A percentile compares a stretch with the other conserved stretches of the same genome.
These are phyloP conservation scores for Pseudogymnoascus sp. DNA, from an alignment of 2,329 filamentous ascomycete genomes.

Conservation along the genomic window DNA sequence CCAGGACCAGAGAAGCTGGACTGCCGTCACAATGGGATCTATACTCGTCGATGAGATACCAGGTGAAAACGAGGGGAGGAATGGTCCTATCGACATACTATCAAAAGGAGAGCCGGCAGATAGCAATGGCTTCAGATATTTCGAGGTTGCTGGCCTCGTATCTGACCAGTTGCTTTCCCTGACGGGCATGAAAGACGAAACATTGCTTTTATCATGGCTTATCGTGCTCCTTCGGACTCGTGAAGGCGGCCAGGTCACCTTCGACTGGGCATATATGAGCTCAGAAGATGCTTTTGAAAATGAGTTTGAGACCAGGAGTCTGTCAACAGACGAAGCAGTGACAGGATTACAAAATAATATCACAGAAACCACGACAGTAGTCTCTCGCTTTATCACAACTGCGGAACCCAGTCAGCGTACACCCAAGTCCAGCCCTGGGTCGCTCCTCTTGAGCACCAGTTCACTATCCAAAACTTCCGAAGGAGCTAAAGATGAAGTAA, in stretches of 20 bases:
- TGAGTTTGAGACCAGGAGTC: conserved; percentile 15
- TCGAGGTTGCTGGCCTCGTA: conserved; percentile 26
- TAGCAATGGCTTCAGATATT: conserved; percentile 20
- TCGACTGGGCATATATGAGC: conserved; percentile 33
- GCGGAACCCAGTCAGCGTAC: neutral
- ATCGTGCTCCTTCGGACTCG: conserved; percentile 36
- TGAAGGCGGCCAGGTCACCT: conserved; percentile 33
- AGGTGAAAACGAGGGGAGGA: neutral
- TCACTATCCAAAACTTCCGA: conserved; percentile 12
- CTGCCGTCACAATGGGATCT: conserved; percentile 13
- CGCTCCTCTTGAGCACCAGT: conserved; percentile 17
- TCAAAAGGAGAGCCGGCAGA: conserved; percentile 4
- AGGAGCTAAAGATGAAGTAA: conserved; percentile 23
- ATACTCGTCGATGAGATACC: conserved; percentile 12
- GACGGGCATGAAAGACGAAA: conserved; percentile 35
- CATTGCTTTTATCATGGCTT: conserved; percentile 38
- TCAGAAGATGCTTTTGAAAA: conserved; percentile 15
- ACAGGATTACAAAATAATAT: conserved; percentile 29
- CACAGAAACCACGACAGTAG: conserved; percentile 22
- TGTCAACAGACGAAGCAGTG: conserved; percentile 31
- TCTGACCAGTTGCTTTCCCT: conserved; percentile 21
- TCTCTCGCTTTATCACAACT: conserved; percentile 24
- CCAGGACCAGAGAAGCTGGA: conserved; percentile 1
- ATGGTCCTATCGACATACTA: conserved; percentile 4
- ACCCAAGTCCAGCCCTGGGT: conserved; percentile 7